These are phyloP conservation scores for Lepidium aucheri DNA, from an alignment of 345 rosid species.

Conservation along the genomic window DNA sequence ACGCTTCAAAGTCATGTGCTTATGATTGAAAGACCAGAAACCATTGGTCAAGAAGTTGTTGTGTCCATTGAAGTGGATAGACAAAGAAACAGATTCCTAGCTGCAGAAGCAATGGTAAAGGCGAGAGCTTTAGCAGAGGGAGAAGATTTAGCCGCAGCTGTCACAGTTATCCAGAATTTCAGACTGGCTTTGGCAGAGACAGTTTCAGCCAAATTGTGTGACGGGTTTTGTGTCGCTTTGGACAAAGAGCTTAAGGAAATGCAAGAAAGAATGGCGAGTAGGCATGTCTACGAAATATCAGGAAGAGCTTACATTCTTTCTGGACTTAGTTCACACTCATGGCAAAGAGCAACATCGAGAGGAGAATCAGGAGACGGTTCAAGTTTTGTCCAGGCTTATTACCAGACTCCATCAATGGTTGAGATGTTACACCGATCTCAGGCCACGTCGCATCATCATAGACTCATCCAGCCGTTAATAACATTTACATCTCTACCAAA, in stretches of 20 bases:
- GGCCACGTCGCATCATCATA: constrained; percentile 52
- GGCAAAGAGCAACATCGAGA: constrained; percentile 99
- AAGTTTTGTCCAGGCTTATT: constrained; percentile 63
- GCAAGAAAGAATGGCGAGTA: constrained; percentile 94
- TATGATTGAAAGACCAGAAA: constrained; percentile 51
- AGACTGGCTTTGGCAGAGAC: constrained; percentile 50
- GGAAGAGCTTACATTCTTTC: constrained; percentile 96
- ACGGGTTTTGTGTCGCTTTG: constrained; percentile 65
- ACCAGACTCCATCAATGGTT: constrained; percentile 89
- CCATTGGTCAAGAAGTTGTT: constrained; percentile 33
- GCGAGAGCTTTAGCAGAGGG: constrained; percentile 78
- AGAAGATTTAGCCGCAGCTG: constrained; percentile 69
- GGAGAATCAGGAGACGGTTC: constrained; percentile 88
- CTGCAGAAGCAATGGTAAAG: constrained; percentile 78
- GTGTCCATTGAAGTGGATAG: constrained; percentile 86
- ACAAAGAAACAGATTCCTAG: constrained; percentile 82
- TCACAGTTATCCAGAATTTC: constrained; percentile 56
- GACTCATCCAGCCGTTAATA: constrained; percentile 54
- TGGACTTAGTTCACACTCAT: constrained; percentile 94
- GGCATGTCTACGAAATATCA: constrained; percentile 83
- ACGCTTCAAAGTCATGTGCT: constrained; percentile 51
- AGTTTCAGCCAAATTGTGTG: constrained; percentile 55
- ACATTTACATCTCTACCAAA: constrained; percentile 58
- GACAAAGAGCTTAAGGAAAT: constrained; percentile 93
- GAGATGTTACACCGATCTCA: constrained; percentile 91